Evolutionary conservation across 805 yeast species (phyloP).

Genomic region (Sungouiozyma intestinalis): DNA sequence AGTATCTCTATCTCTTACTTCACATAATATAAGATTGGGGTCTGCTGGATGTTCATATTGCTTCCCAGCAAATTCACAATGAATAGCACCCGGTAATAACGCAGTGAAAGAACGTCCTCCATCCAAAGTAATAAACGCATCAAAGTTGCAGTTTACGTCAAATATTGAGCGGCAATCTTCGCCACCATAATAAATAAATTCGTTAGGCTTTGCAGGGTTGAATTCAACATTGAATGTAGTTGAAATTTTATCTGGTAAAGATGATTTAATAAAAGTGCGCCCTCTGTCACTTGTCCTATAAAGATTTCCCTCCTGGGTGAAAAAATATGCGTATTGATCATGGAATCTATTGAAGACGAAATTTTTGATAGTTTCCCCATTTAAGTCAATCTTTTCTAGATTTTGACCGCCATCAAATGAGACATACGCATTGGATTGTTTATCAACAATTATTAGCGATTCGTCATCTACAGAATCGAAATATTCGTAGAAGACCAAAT

Average conservation of each 20-base stretch:
- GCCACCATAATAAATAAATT: slow-evolving; percentile 63
- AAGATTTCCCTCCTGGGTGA: slow-evolving; percentile 40
- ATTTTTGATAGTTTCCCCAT: slow-evolving; percentile 36
- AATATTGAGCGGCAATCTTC: slow-evolving; percentile 42
- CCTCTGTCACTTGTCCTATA: slow-evolving; percentile 65
- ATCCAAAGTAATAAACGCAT: slow-evolving; percentile 54
- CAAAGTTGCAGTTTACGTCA: slow-evolving; percentile 42
- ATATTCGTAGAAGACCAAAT: slow-evolving; percentile 43
- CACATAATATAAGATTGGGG: slow-evolving; percentile 55
- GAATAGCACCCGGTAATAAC: slow-evolving; percentile 41
- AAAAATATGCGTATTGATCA: slow-evolving; percentile 24
- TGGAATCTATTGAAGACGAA: slow-evolving; percentile 48
- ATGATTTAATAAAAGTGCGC: slow-evolving; percentile 35
- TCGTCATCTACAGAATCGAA: slow-evolving; percentile 42
- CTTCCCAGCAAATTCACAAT: slow-evolving; percentile 60
- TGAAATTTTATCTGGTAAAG: slow-evolving; percentile 42
- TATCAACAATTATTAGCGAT: slow-evolving; percentile 52
- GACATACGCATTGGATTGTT: slow-evolving; percentile 41
- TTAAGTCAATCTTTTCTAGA: slow-evolving; percentile 33
- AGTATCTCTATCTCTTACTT: slow-evolving; percentile 32
- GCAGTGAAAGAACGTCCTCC: slow-evolving; percentile 54
- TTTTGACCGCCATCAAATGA: slow-evolving; percentile 61
- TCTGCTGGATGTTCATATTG: slow-evolving; percentile 36
- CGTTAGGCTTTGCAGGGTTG: slow-evolving; percentile 43
- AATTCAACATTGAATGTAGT: slow-evolving; percentile 42